Base-by-base conservation (phyloP, 2,329 filamentous ascomycete genomes). In the Berkeleyomyces basicola region DNA sequence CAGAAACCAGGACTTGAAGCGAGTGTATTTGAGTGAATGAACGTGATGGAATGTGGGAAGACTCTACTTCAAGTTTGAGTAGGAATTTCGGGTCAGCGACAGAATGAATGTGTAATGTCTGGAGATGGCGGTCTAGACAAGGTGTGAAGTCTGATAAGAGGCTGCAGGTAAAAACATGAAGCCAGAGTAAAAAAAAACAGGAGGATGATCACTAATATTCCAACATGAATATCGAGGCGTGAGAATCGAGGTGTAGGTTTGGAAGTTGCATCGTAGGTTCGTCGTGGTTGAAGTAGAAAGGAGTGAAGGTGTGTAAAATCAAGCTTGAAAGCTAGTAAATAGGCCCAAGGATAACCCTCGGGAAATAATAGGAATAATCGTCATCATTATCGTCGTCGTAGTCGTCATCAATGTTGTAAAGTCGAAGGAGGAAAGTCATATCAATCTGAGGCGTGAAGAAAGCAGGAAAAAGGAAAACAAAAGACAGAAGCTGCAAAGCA, bases 391-490 rank as follows among this genome's bases (percentile, higher is more conserved):
- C 47, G 47, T 59, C 57, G 43, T 59, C 43, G 58, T 60, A 43
- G 44, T 60, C 58, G 44, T 60, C 43, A 60, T 60, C 44, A 49
- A 46, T 16, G 58, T 60, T 60, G 58, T 60, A 37, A 47, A 33
- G 39, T 51, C 44, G 33, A n/a, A 37, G 46, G 36, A 43, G 23
- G 31, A 42, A 39, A 44, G 59, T 49, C 59, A 49, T 51, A 51
- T 61, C 59, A 49, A 51, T 39, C 36, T 47, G 53, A 62, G 36
- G 14, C 31, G 16, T n/a, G 43, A 39, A 58, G 36, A 57, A 40
- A 62, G 62, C 66, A 66, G 61, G 68, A 68, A 67, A 69, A 69
- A 71, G 66, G 66, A 69, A 65, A 67, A 59, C 58, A 62, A 36
- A 23, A 40, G 47, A 55, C 23, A 23, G 23, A 1, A 23, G 23